Percentiles rank a stretch among this genome's conserved stretches.
Evolutionary conservation across 805 yeast genomes (phyloP).

Genomic region (Sugiyamaella americana): DNA sequence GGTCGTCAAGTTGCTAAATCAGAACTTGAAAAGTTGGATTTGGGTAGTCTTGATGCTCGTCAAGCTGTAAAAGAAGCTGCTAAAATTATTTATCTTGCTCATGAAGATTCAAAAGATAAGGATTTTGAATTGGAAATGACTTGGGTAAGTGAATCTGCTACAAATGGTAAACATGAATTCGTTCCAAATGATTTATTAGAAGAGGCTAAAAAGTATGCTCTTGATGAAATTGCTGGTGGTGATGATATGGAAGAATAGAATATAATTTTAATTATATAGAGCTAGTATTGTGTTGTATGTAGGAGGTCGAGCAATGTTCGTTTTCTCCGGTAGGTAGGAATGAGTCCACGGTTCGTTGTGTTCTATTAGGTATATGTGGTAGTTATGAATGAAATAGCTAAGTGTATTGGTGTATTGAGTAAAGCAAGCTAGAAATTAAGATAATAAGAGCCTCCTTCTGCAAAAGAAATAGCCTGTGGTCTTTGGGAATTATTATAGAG

Average conservation of each 20-base stretch:
- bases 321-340: too few relatives aligned
- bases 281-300: too few relatives aligned
- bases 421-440: too few relatives aligned
- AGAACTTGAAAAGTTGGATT: conserved; percentile 85
- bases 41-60: conserved; percentile 57
- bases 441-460: too few relatives aligned
- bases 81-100: conserved; percentile 84
- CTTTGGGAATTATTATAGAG: too few relatives aligned
- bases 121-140: conserved; percentile 92
- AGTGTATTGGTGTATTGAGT: too few relatives aligned
- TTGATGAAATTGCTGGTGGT: conserved; percentile 74
- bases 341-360: too few relatives aligned
- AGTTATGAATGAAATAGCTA: too few relatives aligned
- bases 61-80: conserved; percentile 95
- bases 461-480: too few relatives aligned
- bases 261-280: too few relatives aligned
- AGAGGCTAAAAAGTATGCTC: conserved; percentile 80
- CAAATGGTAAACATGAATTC: conserved; percentile 70
- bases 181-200: conserved; percentile 74
- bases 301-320: too few relatives aligned
- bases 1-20: conserved; percentile 98
- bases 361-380: too few relatives aligned
- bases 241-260: conserved; percentile 56
- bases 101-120: conserved; percentile 96
- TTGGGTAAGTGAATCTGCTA: conserved; percentile 75